Conservation (phyloP, 2,329 filamentous ascomycete genomes). For the Claviceps paspali region DNA sequence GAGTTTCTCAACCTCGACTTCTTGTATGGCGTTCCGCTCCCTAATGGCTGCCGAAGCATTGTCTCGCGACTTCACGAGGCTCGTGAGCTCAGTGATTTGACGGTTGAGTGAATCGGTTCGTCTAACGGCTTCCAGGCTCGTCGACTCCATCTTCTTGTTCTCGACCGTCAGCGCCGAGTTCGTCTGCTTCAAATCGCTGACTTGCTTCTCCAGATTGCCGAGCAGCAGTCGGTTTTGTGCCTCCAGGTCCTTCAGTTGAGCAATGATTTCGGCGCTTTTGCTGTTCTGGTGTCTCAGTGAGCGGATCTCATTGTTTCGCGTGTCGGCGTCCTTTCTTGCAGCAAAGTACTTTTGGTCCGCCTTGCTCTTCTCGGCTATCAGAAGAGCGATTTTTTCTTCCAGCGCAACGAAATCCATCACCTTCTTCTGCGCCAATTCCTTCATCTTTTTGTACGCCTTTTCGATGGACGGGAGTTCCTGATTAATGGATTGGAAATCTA, state of each 20-base stretch:
- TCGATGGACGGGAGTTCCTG: conserved; percentile 82
- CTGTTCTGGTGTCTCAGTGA: conserved; percentile 67
- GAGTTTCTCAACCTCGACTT: conserved; percentile 66
- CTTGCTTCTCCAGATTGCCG: conserved; percentile 79
- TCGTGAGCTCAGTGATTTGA: conserved; percentile 64
- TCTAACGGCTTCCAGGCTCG: conserved; percentile 53
- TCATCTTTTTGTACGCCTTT: conserved; percentile 78
- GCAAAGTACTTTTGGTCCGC: conserved; percentile 97
- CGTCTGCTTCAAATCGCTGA: conserved; percentile 66
- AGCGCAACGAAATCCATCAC: conserved; percentile 58
- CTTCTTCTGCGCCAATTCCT: conserved; percentile 73
- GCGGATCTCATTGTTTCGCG: conserved; percentile 65
- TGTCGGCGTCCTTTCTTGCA: conserved; percentile 85
- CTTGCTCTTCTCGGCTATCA: conserved; percentile 82
- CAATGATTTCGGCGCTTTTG: conserved; percentile 86
- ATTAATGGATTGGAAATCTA: conserved; percentile 70
- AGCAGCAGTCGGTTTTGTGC: conserved; percentile 59
- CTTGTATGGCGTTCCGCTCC: conserved; percentile 45
- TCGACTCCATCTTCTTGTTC: conserved; percentile 59
- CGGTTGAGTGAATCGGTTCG: conserved; percentile 56
- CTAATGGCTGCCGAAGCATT: conserved; percentile 33
- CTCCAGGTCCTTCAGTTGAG: conserved; percentile 84
- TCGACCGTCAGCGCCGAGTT: conserved; percentile 57
- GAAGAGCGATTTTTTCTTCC: conserved; percentile 61
- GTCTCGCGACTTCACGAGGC: conserved; percentile 62